Conservation (phyloP, 129 eudicot genomes). For the Arctium lappa region DNA sequence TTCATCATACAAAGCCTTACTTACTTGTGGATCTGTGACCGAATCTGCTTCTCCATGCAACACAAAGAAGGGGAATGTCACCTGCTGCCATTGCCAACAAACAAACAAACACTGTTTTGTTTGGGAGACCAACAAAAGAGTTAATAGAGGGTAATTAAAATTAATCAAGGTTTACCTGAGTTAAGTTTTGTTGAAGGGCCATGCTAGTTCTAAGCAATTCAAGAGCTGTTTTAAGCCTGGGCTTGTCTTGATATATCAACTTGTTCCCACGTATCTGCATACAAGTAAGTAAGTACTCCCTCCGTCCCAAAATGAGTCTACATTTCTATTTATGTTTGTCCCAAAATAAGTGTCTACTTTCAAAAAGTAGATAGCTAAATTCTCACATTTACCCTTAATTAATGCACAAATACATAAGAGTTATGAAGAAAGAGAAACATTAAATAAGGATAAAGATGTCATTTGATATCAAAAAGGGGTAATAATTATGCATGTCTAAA, state of each 20-base stretch:
- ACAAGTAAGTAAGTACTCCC: neutral
- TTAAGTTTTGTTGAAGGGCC: constrained; percentile 73
- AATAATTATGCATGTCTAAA: too few relatives aligned
- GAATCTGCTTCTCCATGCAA: constrained; percentile 92
- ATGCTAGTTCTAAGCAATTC: constrained; percentile 97
- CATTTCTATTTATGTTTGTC: too few relatives aligned
- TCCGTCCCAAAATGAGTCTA: too few relatives aligned
- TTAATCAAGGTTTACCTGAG: constrained; percentile 43
- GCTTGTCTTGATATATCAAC: constrained; percentile 81
- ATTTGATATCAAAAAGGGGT: too few relatives aligned
- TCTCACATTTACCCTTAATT: too few relatives aligned
- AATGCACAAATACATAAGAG: too few relatives aligned
- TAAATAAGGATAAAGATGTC: too few relatives aligned
- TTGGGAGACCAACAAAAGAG: neutral
- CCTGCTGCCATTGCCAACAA: constrained; percentile 30
- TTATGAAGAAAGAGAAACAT: too few relatives aligned
- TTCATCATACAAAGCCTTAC: constrained; percentile 66
- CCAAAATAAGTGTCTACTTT: too few relatives aligned
- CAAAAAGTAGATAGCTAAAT: too few relatives aligned
- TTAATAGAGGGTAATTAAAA: neutral
- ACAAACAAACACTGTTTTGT: neutral
- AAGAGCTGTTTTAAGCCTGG: constrained; percentile 90
- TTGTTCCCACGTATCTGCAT: constrained; percentile 80
- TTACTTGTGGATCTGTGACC: constrained; percentile 93
- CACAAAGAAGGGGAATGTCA: constrained; percentile 80